Evolutionary conservation across 495 filamentous ascomycete genomes (phyloP).

Genomic region (Cryomyces minteri): DNA sequence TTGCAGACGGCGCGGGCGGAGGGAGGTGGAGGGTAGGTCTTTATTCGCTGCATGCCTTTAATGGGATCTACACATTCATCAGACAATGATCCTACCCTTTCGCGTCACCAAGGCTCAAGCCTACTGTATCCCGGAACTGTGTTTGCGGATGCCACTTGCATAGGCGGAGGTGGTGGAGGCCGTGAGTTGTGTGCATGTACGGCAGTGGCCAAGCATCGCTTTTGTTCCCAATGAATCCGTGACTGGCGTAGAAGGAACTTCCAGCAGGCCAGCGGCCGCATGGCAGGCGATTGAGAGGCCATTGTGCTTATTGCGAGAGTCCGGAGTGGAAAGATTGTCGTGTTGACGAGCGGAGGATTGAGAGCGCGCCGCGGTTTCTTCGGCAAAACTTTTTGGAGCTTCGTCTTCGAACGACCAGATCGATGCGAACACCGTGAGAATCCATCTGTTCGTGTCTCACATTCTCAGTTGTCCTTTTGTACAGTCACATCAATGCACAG

Average conservation of each 20-base stretch:
- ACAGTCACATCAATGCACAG: too few species aligned
- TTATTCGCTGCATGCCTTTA: slow-evolving; percentile 7
- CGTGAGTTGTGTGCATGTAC: slow-evolving; percentile 3
- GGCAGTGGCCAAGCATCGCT: slow-evolving; percentile 3
- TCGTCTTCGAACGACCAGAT: too few species aligned
- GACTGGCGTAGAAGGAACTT: slow-evolving; percentile 10
- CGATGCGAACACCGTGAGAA: too few species aligned
- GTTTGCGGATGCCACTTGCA: slow-evolving; percentile 6
- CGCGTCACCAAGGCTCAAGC: too few species aligned
- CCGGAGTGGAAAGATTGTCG: neutral
- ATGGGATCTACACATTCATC: neutral
- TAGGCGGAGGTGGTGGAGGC: slow-evolving; percentile 7
- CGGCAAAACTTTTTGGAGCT: too few species aligned
- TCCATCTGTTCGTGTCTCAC: too few species aligned
- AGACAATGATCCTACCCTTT: neutral
- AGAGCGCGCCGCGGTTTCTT: too few species aligned
- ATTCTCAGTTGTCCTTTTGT: too few species aligned
- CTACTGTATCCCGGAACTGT: neutral
- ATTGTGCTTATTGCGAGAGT: neutral
- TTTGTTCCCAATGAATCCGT: slow-evolving; percentile 6
- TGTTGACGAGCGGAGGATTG: neutral
- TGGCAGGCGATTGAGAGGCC: slow-evolving; percentile 4
- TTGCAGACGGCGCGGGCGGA: slow-evolving; percentile 14
- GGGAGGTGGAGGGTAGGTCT: slow-evolving; percentile 8
- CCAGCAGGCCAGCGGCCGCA: slow-evolving; percentile 8